Evolutionary conservation across 352 stramenopile genomes (phyloP).

Genomic region (Aphanomyces invadans): DNA sequence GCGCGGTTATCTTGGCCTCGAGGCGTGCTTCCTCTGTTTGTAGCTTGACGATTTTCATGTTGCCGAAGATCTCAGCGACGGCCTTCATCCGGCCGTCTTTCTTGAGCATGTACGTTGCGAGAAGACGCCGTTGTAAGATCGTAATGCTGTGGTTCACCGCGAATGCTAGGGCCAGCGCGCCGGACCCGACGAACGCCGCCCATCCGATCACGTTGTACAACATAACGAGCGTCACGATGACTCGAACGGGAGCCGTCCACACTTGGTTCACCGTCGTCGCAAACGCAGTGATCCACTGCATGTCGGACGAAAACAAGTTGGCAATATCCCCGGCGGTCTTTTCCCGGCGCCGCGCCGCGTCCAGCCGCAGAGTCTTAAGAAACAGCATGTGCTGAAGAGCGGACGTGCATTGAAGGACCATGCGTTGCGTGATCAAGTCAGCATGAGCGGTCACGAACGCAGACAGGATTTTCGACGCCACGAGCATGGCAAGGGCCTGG

Average conservation of each 20-base stretch:
- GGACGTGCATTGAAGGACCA: constrained; percentile 38
- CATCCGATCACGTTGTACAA: constrained; percentile 17
- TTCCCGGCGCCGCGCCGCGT: not conserved
- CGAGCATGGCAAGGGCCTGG: not conserved
- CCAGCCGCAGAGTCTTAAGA: constrained; percentile 5
- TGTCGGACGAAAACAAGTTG: constrained; percentile 18
- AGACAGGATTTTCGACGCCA: constrained; percentile 13
- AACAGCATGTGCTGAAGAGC: constrained; percentile 22
- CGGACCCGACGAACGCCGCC: constrained; percentile 2
- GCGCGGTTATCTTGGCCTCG: constrained; percentile 29
- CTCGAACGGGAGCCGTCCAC: not conserved
- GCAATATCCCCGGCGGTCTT: not conserved
- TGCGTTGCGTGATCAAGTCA: constrained; percentile 48
- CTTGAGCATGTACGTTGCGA: constrained; percentile 13
- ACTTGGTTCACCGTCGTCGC: not conserved
- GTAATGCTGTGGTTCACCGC: not conserved
- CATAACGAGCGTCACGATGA: not conserved
- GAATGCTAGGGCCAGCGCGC: constrained; percentile 32
- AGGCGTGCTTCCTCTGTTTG: not conserved
- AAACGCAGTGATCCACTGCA: constrained; percentile 7
- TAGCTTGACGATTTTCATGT: constrained; percentile 21
- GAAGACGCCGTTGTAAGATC: not conserved
- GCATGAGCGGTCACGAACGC: constrained; percentile 10
- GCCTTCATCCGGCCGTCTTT: constrained; percentile 10
- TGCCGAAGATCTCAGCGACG: not conserved